Evolutionary conservation across 208 protist species (phyloP).

Genomic region (Wallacemonas collosoma): DNA sequence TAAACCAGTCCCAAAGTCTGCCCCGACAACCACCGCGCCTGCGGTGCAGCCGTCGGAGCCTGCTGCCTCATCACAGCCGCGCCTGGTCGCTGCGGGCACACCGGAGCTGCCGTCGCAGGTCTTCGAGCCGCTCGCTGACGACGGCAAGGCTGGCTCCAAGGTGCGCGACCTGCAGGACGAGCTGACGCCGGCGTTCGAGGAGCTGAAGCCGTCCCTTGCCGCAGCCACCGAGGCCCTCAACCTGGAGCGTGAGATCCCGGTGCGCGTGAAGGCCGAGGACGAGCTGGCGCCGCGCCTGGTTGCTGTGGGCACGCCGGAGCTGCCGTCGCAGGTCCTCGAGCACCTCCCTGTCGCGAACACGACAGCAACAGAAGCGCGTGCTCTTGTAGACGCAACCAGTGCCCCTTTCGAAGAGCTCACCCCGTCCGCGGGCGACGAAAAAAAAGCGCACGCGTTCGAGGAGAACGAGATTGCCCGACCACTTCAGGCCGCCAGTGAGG

Average conservation of each 20-base stretch:
- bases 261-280: too few relatives aligned
- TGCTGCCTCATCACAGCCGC: too few relatives aligned
- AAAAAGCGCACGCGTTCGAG: neutral
- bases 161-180: too few relatives aligned
- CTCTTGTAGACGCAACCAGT: too few relatives aligned
- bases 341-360: neutral
- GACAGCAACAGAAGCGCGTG: too few relatives aligned
- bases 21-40: too few relatives aligned
- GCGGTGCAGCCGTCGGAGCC: too few relatives aligned
- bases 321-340: neutral
- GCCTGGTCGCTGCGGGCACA: neutral
- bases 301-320: neutral
- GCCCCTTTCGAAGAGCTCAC: constrained; percentile 1
- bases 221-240: neutral
- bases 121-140: too few relatives aligned
- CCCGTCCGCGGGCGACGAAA: neutral
- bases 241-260: too few relatives aligned
- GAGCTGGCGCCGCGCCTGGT: neutral
- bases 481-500: neutral
- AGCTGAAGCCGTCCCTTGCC: neutral
- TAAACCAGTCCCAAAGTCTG: too few relatives aligned
- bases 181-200: neutral
- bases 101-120: neutral
- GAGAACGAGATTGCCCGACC: neutral
- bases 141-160: too few relatives aligned